These are phyloP conservation scores for Drechslera avenae DNA, from an alignment of 2,329 filamentous ascomycete species.

Conservation along the genomic window DNA sequence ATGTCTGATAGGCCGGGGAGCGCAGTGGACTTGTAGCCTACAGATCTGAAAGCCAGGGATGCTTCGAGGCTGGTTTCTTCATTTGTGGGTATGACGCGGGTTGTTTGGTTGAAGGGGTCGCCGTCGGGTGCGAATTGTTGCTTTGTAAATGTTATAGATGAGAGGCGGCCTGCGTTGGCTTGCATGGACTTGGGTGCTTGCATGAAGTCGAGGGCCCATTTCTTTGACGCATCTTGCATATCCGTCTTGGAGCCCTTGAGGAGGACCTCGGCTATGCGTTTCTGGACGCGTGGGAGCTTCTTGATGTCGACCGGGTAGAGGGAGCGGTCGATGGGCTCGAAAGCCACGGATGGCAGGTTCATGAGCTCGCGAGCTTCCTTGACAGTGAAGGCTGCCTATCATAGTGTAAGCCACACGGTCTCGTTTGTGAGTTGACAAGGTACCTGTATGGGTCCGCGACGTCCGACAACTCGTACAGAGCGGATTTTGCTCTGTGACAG, in stretches of 20 bases:
- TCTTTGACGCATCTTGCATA: slow-evolving; percentile 60
- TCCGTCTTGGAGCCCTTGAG: slow-evolving; percentile 70
- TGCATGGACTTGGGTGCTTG: slow-evolving; percentile 76
- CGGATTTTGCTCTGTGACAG: slow-evolving; percentile 75
- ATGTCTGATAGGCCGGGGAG: slow-evolving; percentile 75
- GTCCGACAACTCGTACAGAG: slow-evolving; percentile 83
- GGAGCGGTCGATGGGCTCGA: slow-evolving; percentile 68
- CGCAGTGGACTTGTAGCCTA: slow-evolving; percentile 86
- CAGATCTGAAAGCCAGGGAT: slow-evolving; percentile 83
- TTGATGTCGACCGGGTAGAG: slow-evolving; percentile 72
- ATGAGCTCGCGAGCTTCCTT: slow-evolving; percentile 92
- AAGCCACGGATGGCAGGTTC: slow-evolving; percentile 72
- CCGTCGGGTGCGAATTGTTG: slow-evolving; percentile 44
- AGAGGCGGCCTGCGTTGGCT: slow-evolving; percentile 59
- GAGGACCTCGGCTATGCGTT: slow-evolving; percentile 79
- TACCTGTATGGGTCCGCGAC: slow-evolving; percentile 86
- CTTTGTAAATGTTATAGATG: slow-evolving; percentile 70
- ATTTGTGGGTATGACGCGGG: slow-evolving; percentile 54
- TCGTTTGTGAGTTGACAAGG: slow-evolving; percentile 17
- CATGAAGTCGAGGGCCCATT: slow-evolving; percentile 86
- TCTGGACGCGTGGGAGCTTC: slow-evolving; percentile 74
- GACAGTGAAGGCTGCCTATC: slow-evolving; percentile 86
- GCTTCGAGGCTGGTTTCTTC: slow-evolving; percentile 63
- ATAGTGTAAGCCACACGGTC: background rate
- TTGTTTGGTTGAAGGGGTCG: slow-evolving; percentile 58